These are phyloP conservation scores for Lojkania enalia DNA, from an alignment of 2,329 filamentous ascomycete genomes.

Conservation along the genomic window DNA sequence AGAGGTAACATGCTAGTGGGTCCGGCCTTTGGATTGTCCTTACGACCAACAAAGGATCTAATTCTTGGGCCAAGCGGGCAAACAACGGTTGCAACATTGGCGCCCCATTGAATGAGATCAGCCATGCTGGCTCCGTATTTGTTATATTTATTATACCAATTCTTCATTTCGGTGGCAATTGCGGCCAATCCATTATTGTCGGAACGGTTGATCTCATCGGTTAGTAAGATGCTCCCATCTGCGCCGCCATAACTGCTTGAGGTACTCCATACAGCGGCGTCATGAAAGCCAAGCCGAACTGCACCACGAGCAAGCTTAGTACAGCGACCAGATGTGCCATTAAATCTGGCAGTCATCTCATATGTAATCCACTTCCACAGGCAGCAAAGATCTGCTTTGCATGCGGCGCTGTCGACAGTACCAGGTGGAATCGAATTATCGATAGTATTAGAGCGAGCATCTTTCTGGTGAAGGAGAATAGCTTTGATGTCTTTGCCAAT, in stretches of 20 bases:
- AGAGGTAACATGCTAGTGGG: conserved; percentile 40
- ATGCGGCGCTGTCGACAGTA: conserved; percentile 36
- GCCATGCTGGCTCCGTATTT: conserved; percentile 43
- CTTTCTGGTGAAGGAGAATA: conserved; percentile 32
- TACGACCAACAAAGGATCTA: conserved; percentile 43
- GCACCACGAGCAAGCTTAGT: conserved; percentile 37
- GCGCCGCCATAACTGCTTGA: conserved; percentile 33
- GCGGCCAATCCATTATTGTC: conserved; percentile 35
- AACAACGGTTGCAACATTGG: conserved; percentile 43
- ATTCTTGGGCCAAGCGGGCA: conserved; percentile 46
- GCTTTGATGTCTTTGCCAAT: conserved; percentile 42
- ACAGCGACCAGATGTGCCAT: conserved; percentile 39
- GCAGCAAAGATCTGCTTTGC: conserved; percentile 40
- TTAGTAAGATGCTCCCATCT: conserved; percentile 40
- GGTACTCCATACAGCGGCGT: conserved; percentile 39
- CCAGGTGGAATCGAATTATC: conserved; percentile 30
- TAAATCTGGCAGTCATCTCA: conserved; percentile 41
- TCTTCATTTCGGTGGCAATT: conserved; percentile 35
- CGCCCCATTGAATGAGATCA: conserved; percentile 45
- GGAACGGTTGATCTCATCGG: conserved; percentile 28
- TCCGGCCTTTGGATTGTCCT: conserved; percentile 39
- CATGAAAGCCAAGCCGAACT: conserved; percentile 40
- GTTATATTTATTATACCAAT: conserved; percentile 38
- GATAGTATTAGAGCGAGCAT: conserved; percentile 26
- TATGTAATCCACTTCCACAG: conserved; percentile 42